phyloP scores from a whole-genome alignment of 163 green algal genomes.

The Botryococcus braunii region DNA sequence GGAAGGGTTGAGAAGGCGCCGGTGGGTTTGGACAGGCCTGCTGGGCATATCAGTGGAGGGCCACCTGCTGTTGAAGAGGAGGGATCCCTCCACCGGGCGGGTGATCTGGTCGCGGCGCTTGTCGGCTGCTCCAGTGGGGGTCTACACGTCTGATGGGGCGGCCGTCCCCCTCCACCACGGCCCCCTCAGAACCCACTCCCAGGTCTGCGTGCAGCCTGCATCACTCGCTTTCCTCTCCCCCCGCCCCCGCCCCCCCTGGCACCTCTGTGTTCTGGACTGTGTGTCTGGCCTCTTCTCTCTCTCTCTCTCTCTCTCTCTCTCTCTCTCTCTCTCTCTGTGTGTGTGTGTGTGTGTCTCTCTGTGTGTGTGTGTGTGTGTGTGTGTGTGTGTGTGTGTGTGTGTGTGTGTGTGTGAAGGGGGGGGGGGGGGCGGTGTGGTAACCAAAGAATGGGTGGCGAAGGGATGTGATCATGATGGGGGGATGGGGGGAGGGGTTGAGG shows the following conservation, averaged over 20 bases:
- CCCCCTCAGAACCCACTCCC: not conserved
- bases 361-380: no score
- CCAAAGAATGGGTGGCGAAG: no score
- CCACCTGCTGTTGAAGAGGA: not conserved
- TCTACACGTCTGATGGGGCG: not conserved
- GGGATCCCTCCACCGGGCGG: not conserved
- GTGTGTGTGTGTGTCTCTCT: no score
- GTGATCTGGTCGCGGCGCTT: not conserved
- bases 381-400: no score
- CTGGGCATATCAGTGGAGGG: not conserved
- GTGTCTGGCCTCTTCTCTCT: not conserved
- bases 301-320: no score
- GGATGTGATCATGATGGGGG: no score
- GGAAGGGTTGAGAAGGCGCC: not conserved
- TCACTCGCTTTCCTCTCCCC: not conserved
- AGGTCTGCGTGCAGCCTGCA: not conserved
- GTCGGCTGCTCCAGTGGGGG: not conserved
- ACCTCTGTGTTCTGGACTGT: not conserved
- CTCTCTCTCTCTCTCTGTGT: no score
- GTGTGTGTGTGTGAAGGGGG: no score
- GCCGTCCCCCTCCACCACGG: not conserved
- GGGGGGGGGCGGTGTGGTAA: no score
- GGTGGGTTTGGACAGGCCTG: not conserved
- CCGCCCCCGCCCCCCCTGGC: not conserved
- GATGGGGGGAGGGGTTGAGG: no score